Evolutionary conservation across 768 basidiomycete genomes (phyloP), one percentile per base, ranked within the genome.

Genomic region (Auricularia cornea): DNA sequence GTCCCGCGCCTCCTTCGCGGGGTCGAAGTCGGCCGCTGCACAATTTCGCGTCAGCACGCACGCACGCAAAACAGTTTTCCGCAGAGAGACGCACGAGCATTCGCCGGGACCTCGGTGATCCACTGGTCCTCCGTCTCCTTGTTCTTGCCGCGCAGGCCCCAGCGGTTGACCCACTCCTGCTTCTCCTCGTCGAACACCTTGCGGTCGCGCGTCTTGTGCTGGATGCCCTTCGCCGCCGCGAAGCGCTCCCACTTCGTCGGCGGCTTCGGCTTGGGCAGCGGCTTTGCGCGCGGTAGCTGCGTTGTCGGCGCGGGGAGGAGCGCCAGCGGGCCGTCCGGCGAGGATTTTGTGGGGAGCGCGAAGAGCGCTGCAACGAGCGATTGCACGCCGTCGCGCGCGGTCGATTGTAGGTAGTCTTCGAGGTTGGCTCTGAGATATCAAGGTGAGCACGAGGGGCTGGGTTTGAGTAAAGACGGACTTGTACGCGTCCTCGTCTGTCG

Each of bases 201-300:
- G 77, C 83, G 89, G 14, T 96, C 92, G 54, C 84, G 84, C 59
- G 77, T 82, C 70, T 78, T 84, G 70, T 97, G 85, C 70, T 85
- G 84, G 70, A 98, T 98, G 40, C 97, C 97, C 78, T 97, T 98
- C 40, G 91, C 88, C 57, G 87, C 85, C 3, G 96, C 96, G 70
- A 98, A 99, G 62, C 84, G 81, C 78, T 98, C 92, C 97, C 97
- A 99, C 75, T 97, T 98, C 6, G 96, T 98, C 35, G 82, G 85
- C 10, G 89, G 88, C 75, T 96, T 97, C 2, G 90, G 89, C 70
- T 94, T 95, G 0, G 95, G 97, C 2, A 98, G 79, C 0, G 91
- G 92, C 73, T 99, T 98, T 32, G 94, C 83, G 28, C 97, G 84
- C 0, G 97, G 97, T 1, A 98, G 83, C 57, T 80, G 78, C 30